phyloP scores from a whole-genome alignment of 208 protist species.

The Trypanosoma boissoni region DNA sequence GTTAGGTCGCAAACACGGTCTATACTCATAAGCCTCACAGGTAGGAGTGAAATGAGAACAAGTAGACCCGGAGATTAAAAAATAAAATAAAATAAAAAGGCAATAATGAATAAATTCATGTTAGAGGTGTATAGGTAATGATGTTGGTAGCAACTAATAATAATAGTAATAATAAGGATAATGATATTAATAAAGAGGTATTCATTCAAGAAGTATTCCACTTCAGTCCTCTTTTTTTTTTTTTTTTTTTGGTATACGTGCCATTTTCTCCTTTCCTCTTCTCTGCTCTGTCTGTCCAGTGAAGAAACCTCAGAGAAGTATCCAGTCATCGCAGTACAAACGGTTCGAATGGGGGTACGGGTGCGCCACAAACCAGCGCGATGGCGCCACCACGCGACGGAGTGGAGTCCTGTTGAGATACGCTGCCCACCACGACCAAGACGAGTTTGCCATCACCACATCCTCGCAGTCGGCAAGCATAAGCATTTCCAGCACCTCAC shows the following conservation, averaged over 20 bases:
- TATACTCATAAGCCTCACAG: too few relatives aligned
- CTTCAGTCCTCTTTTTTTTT: not conserved
- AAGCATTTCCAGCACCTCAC: slow-evolving; percentile 78
- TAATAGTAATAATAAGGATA: too few relatives aligned
- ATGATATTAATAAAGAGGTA: too few relatives aligned
- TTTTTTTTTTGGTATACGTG: slow-evolving; percentile 2
- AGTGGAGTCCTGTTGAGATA: slow-evolving; percentile 67
- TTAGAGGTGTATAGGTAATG: too few relatives aligned
- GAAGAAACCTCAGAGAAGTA: slow-evolving; percentile 39
- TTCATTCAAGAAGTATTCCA: too few relatives aligned
- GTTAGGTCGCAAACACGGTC: too few relatives aligned
- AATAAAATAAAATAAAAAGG: not conserved
- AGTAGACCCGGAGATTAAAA: slow-evolving; percentile 18
- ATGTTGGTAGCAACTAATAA: too few relatives aligned
- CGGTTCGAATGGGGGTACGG: slow-evolving; percentile 72
- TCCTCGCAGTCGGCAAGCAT: slow-evolving; percentile 83
- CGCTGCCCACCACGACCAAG: slow-evolving; percentile 85
- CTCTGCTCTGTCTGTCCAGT: not conserved
- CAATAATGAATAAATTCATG: not conserved
- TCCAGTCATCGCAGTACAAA: slow-evolving; percentile 73
- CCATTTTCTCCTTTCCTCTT: not conserved
- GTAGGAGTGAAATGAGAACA: too few relatives aligned
- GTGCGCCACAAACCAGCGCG: slow-evolving; percentile 74
- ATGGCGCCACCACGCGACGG: slow-evolving; percentile 64
- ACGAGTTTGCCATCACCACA: slow-evolving; percentile 87